Evolutionary conservation across 768 basidiomycete genomes (phyloP), one percentile per base, ranked within the genome.

Genomic region (Leccinum pellstonianum): DNA sequence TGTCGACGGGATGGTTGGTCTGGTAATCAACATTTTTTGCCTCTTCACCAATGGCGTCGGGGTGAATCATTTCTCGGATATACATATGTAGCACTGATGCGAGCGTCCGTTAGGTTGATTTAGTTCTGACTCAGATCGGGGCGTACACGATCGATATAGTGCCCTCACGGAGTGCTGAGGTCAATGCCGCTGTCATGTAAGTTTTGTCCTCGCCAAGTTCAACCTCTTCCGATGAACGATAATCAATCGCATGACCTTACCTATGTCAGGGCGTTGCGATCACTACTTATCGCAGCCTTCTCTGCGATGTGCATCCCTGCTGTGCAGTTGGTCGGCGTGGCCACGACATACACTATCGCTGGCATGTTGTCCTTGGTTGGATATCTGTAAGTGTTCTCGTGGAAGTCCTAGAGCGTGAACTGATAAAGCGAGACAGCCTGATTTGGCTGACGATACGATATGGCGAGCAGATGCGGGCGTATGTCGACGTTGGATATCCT

Each of bases 41-140:
- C 65, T 91, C 7, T 90, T 88, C 64, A 56, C 82, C 43, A 88
- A 87, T 58, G 84, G 87, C 17, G 31, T 87, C 19, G 87, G 88
- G 21, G 88, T 89, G 65, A 54, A 79, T 76, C n/a, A 1, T 46
- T 31, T 43, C 3, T 2, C 3, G 19, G 12, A 17, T 11, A 11
- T 49, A 52, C n/a, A 19, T 17, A 17, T 27, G 11, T n/a, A 25
- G 31, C 8, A n/a, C n/a, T 60, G 12, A 55, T 49, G 8, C 46
- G 33, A 65, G 6, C 11, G 52, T 25, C 41, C 35, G 4, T 35
- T 49, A 88, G 86, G 79, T 85, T 15, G 82, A 88, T 63, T 66
- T 83, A 53, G 80, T 82, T 9, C 73, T 88, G 41, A 79, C 80
- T 9, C 86, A 87, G 0, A 75, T 76, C 15, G 77, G 81, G 10